Evolutionary conservation across 768 basidiomycete species (phyloP), one percentile per base, ranked within the genome.

Genomic region (Pleurotus platypus): DNA sequence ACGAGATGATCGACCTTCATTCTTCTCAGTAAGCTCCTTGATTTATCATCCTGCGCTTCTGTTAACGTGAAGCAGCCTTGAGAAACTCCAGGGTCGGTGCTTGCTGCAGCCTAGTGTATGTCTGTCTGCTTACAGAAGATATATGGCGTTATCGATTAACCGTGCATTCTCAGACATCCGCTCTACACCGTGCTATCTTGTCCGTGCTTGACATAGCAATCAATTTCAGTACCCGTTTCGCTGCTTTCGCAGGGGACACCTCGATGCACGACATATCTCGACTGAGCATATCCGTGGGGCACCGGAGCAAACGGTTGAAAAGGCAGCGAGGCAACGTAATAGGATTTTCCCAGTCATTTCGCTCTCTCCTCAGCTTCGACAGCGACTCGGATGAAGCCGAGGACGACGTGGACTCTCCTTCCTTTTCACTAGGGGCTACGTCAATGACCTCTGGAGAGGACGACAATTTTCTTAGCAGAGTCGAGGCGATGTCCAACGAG

Each of bases 181-280:
- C 86, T 15, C 72, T 91, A 6, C 83, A 85, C 63, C 81, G 81
- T 59, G 81, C 85, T 20, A 80, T 93, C 47, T 60, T 87, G 18
- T 83, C 84, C 6, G 79, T 91, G 58, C 74, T 92, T 24, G 89
- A 93, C 67, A 84, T 91, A 75, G 78, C 82, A 38, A 71, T 92
- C 3, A 81, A 84, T 62, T 92, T 92, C 68, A 81, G 79, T 58
- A 79, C 83, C 46, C 73, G 80, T 51, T 89, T 90, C 63, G 70
- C 79, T 18, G 70, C 83, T 0, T 83, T 84, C 63, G 78, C 80
- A 12, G 85, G 85, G 1, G 80, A 86, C 59, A 79, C 78, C 2
- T 80, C 76, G 13, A 86, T 83, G 1, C 83, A 81, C 54, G 87
- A 87, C 65, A 75, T 75, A 62, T 80, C 75, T 20, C 77, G 74